phyloP scores from a whole-genome alignment of 148 eudicot species.

The Fallopia convolvulus region DNA sequence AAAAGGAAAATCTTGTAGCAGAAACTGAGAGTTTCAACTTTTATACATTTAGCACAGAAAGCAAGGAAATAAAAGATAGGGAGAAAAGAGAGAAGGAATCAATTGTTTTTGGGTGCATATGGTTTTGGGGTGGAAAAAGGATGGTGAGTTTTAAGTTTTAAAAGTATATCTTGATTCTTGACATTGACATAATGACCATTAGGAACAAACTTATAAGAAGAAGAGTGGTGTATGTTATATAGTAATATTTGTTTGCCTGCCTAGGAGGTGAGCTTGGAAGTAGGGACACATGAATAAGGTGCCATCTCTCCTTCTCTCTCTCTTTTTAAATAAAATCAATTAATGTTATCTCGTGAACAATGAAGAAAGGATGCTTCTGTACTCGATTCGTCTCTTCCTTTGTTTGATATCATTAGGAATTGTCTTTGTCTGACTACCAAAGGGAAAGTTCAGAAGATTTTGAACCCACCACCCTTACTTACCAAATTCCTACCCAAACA shows the following conservation, averaged over 20 bases:
- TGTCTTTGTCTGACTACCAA: neutral
- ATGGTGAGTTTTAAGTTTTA: neutral
- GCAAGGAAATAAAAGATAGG: neutral
- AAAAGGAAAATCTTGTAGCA: neutral
- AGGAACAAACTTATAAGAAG: neutral
- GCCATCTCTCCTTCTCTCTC: neutral
- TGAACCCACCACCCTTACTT: neutral
- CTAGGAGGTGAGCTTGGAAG: neutral
- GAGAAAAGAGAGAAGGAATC: neutral
- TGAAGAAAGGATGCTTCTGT: neutral
- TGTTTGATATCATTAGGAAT: neutral
- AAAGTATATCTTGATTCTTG: constrained; percentile 5
- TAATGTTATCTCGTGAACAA: neutral
- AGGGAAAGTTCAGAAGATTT: neutral
- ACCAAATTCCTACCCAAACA: neutral
- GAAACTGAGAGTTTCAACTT: neutral
- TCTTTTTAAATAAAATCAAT: neutral
- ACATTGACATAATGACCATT: constrained; percentile 8
- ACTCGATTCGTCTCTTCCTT: constrained; percentile 4
- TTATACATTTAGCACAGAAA: neutral
- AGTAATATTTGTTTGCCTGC: neutral
- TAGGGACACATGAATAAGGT: constrained; percentile 5
- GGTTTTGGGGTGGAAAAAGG: neutral
- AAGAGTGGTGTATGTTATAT: neutral
- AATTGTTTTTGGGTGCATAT: neutral